A percentile compares a stretch with the other conserved stretches of the same genome.
These are phyloP conservation scores for Echites panduratus DNA, from an alignment of 257 asterid genomes.

Conservation along the genomic window DNA sequence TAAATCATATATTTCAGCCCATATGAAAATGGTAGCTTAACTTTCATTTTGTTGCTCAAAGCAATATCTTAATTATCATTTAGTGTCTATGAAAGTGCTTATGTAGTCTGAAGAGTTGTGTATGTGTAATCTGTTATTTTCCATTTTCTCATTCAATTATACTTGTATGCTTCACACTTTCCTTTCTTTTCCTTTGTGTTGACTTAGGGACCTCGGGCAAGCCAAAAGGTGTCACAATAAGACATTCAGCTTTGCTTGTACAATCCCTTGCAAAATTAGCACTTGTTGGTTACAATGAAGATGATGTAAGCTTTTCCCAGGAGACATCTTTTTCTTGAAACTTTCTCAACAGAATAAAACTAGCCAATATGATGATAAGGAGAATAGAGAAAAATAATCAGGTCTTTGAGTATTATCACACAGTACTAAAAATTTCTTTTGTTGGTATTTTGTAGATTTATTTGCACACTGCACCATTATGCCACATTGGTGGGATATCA, in stretches of 20 bases:
- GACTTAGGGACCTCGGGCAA: conserved; percentile 75
- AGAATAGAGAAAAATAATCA: neutral
- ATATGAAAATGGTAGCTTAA: neutral
- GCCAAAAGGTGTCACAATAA: conserved; percentile 80
- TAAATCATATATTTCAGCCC: neutral
- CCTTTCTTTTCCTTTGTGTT: conserved; percentile 15
- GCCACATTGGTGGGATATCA: conserved; percentile 95
- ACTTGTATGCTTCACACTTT: neutral
- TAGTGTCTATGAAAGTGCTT: neutral
- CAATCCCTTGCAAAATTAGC: conserved; percentile 92
- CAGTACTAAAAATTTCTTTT: neutral
- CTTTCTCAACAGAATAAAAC: neutral
- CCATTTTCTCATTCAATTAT: neutral
- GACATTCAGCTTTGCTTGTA: conserved; percentile 65
- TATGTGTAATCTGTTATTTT: neutral
- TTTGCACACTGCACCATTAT: conserved; percentile 77
- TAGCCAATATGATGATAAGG: neutral
- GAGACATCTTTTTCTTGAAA: neutral
- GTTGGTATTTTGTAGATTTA: conserved; percentile 42
- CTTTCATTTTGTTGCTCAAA: neutral
- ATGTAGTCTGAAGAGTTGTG: neutral
- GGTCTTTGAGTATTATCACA: neutral
- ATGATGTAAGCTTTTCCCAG: conserved; percentile 50
- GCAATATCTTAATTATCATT: neutral
- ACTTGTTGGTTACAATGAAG: conserved; percentile 62